Evolutionary conservation across 257 asterid species (phyloP), one percentile per base, ranked within the genome.

Genomic region (Nicotiana noctiflora): DNA sequence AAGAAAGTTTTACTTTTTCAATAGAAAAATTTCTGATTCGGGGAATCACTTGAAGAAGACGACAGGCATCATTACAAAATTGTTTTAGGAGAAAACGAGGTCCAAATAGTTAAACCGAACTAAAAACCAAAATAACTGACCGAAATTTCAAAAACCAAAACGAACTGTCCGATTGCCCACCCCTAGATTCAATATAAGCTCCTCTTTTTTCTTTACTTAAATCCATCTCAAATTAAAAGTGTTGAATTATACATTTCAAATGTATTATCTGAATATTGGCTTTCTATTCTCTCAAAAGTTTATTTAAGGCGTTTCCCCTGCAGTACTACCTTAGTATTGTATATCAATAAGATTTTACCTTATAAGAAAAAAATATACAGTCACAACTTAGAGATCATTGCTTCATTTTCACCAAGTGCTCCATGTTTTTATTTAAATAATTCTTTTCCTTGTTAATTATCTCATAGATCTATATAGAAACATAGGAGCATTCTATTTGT

Each of bases 371-470:
- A n/a, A n/a, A n/a, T n/a, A 17, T 74, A 25, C 44, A 49, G 49
- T 19, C 79, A 23, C 61, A 49, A 74, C 79, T 49, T 74, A 49
- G 62, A 74, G 60, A 46, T 72, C 59, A 44, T 46, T 72, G 60
- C 77, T 46, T 46, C 59, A 46, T 72, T 68, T 70, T 44, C 59
- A 51, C 23, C 3, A 21, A 25, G 79, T 74, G 37, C 79, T 49
- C 61, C 15, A 4, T 27, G 17, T 49, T 72, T 44, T 17, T 49
- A 40, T 40, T 70, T 13, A 21, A 44, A 44, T 25, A 49, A 7
- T 7, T 72, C 12, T 10, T 72, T 72, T 72, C 23, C 34, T 72
- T 72, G 40, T 49, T 14, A 25, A 49, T 49, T 49, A 9, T 74
- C 51, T 57, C 61, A 23, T 49, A 0, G 51, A 74, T 49, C 79